Conservation (phyloP, 495 filamentous ascomycete species). For the Trichoderma reesei region DNA sequence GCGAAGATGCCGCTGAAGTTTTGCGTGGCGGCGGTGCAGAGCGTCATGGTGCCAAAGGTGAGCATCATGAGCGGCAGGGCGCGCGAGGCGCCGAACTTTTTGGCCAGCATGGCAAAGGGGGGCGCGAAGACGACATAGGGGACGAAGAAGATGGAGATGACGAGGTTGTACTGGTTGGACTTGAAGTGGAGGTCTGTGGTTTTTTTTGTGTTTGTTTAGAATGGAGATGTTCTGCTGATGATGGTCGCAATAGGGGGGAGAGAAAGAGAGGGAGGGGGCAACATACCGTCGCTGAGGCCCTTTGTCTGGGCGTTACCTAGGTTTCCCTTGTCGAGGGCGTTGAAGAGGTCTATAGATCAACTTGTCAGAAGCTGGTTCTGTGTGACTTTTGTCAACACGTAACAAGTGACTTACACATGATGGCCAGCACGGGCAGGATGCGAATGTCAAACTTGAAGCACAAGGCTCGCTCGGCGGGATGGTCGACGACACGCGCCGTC, state of each 20-base stretch:
- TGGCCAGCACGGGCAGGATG: slow-evolving; percentile 50
- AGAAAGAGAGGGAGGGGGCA: slow-evolving; percentile 9
- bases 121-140: slow-evolving; percentile 65
- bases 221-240: not conserved
- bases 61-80: slow-evolving; percentile 64
- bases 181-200: slow-evolving; percentile 13
- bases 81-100: slow-evolving; percentile 52
- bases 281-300: slow-evolving; percentile 30
- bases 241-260: not conserved
- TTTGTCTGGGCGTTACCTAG: slow-evolving; percentile 62
- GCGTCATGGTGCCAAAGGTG: slow-evolving; percentile 50
- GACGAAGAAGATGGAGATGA: slow-evolving; percentile 67
- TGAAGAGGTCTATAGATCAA: slow-evolving; percentile 42
- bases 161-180: slow-evolving; percentile 56
- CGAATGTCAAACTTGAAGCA: slow-evolving; percentile 56
- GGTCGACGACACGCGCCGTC: slow-evolving; percentile 21
- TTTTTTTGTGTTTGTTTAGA: not conserved
- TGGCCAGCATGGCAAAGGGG: slow-evolving; percentile 56
- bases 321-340: slow-evolving; percentile 58
- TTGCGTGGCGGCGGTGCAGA: slow-evolving; percentile 39
- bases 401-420: slow-evolving; percentile 46
- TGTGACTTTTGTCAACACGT: not conserved
- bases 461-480: slow-evolving; percentile 46
- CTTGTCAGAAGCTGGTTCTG: slow-evolving; percentile 9
- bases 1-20: slow-evolving; percentile 61